Base-by-base conservation (phyloP, 805 yeast species). In the Wickerhamiella alocasiicola region DNA sequence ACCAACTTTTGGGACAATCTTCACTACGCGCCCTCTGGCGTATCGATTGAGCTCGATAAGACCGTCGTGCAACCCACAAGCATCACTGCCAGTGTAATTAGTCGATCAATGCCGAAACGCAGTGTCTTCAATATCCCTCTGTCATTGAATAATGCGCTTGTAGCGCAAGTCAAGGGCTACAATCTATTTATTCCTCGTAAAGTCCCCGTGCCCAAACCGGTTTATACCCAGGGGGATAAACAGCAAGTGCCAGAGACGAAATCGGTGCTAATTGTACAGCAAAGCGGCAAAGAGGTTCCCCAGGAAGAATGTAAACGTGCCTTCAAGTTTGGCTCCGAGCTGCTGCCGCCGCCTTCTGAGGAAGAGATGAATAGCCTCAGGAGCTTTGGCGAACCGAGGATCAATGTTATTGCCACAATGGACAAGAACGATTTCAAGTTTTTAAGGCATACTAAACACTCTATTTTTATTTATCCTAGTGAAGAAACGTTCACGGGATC, bases 391-490 rank as follows among this genome's bases (percentile, higher is more conserved):
- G 54, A 56, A 1, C 76, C 85, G 0, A 68, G 71, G 38, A 59
- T 87, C 36, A 71, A 74, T 44, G 59, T 85, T 2, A 48, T 84
- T 6, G 88, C 94, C 7, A 31, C 31, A 3, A 30, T 24, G 23
- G 27, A 24, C 21, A 23, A 15, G 5, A 25, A 28, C 7, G 13
- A 20, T 5, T 9, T 63, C 68, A 31, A 62, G 70, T 37, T 65
- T 74, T 2, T 68, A 62, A 43, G 76, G 52, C 72, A 70, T 46
- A 55, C 71, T 9, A 60, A 68, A 2, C 70, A 74, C 4, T 69
- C 93, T 0, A 51, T 67, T 2, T 78, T 85, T 48, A 57, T 88
- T 0, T 73, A 78, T 6, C 85, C 94, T 0, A 77, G 78, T 52
- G 74, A 70, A 17, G 73, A 70, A 1, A 67, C 67, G 0, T 71